Conservation (phyloP, 2,329 filamentous ascomycete species). For the Fusarium haematococcum region DNA sequence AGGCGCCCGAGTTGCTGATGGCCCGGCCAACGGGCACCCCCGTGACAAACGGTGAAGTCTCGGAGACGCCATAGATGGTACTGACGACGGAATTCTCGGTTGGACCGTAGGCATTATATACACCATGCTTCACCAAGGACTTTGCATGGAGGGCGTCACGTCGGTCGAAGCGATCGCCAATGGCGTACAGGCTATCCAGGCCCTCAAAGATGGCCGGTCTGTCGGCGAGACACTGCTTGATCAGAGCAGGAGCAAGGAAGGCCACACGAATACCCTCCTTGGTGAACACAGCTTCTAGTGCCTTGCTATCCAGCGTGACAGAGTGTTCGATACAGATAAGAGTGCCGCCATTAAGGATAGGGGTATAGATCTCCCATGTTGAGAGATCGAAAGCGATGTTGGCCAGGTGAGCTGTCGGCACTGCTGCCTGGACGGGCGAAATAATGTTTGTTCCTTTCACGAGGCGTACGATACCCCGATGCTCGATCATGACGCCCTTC, state of each 20-base stretch:
- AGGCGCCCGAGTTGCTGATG: slow-evolving; percentile 38
- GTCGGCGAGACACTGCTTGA: slow-evolving; percentile 30
- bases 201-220: background rate
- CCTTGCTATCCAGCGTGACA: slow-evolving; percentile 13
- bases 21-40: slow-evolving; percentile 40
- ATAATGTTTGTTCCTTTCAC: slow-evolving; percentile 16
- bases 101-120: slow-evolving; percentile 37
- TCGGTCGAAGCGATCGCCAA: slow-evolving; percentile 25
- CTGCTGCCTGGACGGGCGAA: background rate
- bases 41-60: slow-evolving; percentile 9
- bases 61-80: slow-evolving; percentile 16
- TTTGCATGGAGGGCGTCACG: slow-evolving; percentile 10
- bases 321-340: slow-evolving; percentile 35
- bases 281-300: slow-evolving; percentile 15
- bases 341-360: slow-evolving; percentile 35
- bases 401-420: slow-evolving; percentile 22
- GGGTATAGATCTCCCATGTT: slow-evolving; percentile 31
- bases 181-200: slow-evolving; percentile 20
- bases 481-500: slow-evolving; percentile 59
- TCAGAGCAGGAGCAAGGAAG: slow-evolving; percentile 15
- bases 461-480: slow-evolving; percentile 29
- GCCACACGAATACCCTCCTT: slow-evolving; percentile 12
- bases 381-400: slow-evolving; percentile 39
- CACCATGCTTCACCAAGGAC: background rate
- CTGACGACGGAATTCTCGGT: slow-evolving; percentile 38